Evolutionary conservation across 2,329 filamentous ascomycete genomes (phyloP).

Genomic region (Aspergillus alliaceus): DNA sequence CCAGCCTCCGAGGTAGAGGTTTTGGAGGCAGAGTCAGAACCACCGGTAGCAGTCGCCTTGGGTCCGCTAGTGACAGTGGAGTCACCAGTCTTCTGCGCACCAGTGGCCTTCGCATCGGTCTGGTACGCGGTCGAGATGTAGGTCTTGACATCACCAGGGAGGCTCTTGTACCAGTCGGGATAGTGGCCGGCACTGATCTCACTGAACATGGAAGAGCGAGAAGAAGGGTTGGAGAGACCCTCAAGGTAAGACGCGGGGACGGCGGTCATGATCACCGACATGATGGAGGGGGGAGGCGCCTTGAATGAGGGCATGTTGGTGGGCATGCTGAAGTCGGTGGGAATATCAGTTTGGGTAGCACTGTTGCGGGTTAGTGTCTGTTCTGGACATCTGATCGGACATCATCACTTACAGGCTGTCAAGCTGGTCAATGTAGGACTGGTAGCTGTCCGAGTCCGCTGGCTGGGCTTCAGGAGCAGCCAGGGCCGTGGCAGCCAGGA

Average conservation of each 20-base stretch:
- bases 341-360: not conserved
- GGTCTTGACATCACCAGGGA: constrained; percentile 28
- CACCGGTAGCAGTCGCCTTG: not conserved
- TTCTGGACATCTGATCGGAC: not conserved
- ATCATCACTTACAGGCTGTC: not conserved
- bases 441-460: constrained; percentile 6
- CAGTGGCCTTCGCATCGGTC: not conserved
- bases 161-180: constrained; percentile 27
- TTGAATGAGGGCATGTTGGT: constrained; percentile 2
- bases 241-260: constrained; percentile 25
- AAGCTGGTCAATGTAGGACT: constrained; percentile 3
- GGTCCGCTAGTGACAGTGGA: not conserved
- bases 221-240: constrained; percentile 19
- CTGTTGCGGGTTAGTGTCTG: not conserved
- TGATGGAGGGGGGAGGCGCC: constrained; percentile 21
- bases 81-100: not conserved
- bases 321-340: constrained; percentile 5
- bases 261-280: constrained; percentile 25
- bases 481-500: constrained; percentile 22
- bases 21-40: not conserved
- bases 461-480: constrained; percentile 12
- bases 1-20: constrained; percentile 12
- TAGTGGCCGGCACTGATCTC: constrained; percentile 24
- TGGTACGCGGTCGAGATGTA: constrained; percentile 15
- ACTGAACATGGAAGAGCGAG: constrained; percentile 20